Base-by-base conservation (phyloP, 1,284 basidiomycete species). In the Kalmanozyma brasiliensis region DNA sequence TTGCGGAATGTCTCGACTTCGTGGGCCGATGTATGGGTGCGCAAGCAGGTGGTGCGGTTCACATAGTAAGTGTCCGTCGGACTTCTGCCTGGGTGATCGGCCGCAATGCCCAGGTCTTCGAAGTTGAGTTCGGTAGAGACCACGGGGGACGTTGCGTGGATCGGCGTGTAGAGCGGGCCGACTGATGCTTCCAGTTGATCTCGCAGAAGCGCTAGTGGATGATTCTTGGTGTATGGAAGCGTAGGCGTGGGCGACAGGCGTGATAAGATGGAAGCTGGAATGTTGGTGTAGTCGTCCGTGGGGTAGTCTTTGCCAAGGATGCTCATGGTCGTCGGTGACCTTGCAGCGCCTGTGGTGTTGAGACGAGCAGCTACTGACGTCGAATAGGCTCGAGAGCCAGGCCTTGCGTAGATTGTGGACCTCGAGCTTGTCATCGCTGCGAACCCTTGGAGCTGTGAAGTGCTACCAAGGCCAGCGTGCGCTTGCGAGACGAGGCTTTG, bases 21-120 rank as follows among this genome's bases (percentile, higher is more conserved):
- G 83, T 99, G 96, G 2, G 96, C 93, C 19, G 91, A 94, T 0
- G 96, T 98, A 83, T 99, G 96, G 0, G 96, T 98, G 40, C 96
- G 90, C 45, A 99, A 88, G 90, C 98, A 94, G 70, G 90, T 86
- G 72, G 88, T 85, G 71, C 87, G 87, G 85, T 98, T 98, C 75
- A 98, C 85, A 83, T 98, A 99, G 86, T 99, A 99, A 74, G 91
- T 93, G 84, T 99, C 96, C 23, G 92, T 92, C 43, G 88, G 85
- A 19, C 89, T 87, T 53, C 96, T 88, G 2, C 96, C 96, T 1
- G 95, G 94, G 81, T 99, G 96, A 84, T 98, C 93, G 6, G 85
- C 79, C 0, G 95, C 89, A 83, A 99, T 98, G 14, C 92, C 93
- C 20, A 99, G 89, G 73, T 95, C 91, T 83, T 98, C 96, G 83